Evolutionary conservation across 1,139 yeast species (phyloP).

Genomic region (Sugiyamaella xylanicola): DNA sequence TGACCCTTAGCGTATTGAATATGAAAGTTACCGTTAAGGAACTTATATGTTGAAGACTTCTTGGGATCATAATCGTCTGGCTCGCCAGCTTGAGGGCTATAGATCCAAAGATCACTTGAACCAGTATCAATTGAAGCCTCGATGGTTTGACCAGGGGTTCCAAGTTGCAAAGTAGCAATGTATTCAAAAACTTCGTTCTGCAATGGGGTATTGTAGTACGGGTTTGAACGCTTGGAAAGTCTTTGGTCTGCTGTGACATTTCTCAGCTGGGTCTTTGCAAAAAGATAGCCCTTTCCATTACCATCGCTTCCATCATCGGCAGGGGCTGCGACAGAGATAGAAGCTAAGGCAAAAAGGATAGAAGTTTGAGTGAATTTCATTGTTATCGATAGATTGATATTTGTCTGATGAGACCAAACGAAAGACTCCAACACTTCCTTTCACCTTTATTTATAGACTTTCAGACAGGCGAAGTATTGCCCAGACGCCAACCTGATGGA

Average conservation of each 20-base stretch:
- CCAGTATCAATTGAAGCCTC: constrained; percentile 65
- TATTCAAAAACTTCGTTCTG: background rate
- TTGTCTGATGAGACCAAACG: background rate
- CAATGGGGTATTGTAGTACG: background rate
- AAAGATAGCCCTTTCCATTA: background rate
- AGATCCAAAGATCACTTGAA: constrained; percentile 69
- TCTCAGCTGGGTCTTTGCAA: background rate
- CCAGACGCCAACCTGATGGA: too few relatives aligned
- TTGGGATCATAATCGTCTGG: constrained; percentile 30
- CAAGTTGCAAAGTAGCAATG: constrained; percentile 47
- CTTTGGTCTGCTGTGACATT: background rate
- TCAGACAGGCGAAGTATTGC: too few relatives aligned
- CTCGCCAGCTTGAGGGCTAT: constrained; percentile 48
- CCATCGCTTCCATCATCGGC: too few relatives aligned
- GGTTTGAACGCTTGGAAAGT: background rate
- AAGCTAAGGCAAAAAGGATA: background rate
- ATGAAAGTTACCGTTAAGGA: constrained; percentile 35
- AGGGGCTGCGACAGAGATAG: background rate
- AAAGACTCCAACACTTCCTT: background rate
- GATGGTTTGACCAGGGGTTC: constrained; percentile 57
- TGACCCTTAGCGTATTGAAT: constrained; percentile 63
- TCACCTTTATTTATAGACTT: background rate
- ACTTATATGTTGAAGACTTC: constrained; percentile 16
- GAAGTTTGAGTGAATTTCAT: background rate
- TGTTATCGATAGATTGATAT: background rate